Evolutionary conservation across 768 basidiomycete genomes (phyloP), one percentile per base, ranked within the genome.

Genomic region (Epithele typhae): DNA sequence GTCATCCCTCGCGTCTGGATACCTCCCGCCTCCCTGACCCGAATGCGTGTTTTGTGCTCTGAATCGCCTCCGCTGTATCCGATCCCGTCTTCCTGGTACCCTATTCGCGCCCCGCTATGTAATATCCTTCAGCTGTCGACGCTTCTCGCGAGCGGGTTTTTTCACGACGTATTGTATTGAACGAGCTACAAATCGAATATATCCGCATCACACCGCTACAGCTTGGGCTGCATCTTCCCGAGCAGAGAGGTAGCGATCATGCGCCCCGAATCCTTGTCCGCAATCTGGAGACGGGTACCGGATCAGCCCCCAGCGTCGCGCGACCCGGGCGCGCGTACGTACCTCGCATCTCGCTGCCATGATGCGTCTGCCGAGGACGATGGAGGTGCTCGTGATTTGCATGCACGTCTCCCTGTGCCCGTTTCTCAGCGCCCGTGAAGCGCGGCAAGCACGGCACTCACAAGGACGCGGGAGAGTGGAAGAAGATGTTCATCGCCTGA

Each of bases 301-400:
- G 9, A 32, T 9, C 30, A 32, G 9, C 30, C 9, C 30, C 15
- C 30, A 32, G 30, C 30, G 15, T 9, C 15, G 22, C 25, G 23
- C 5, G 32, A 30, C 10, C 33, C 14, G 17, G 32, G 42, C 35
- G 11, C 38, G 45, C 42, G 27, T 37, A 62, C 73, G 50, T 53
- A 84, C 84, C 73, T 87, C 83, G 56, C 85, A 86, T 50, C 81
- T 69, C 30, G 83, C 78, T 37, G 76, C 74, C 84, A 87, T 86
- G 30, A 85, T 75, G 19, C 82, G 70, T 3, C 77, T 72, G n/a
- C 83, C 84, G 48, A 87, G 67, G 3, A 81, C 76, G 37, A 87
- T 71, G 4, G 82, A 84, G 2, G 77, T 80, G 54, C 79, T 82
- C 40, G 75, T 63, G 21, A 87, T 82, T 15, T 68, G 75, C 33